Base-by-base conservation (phyloP, 306 rosid species). In the Rubus idaeus region DNA sequence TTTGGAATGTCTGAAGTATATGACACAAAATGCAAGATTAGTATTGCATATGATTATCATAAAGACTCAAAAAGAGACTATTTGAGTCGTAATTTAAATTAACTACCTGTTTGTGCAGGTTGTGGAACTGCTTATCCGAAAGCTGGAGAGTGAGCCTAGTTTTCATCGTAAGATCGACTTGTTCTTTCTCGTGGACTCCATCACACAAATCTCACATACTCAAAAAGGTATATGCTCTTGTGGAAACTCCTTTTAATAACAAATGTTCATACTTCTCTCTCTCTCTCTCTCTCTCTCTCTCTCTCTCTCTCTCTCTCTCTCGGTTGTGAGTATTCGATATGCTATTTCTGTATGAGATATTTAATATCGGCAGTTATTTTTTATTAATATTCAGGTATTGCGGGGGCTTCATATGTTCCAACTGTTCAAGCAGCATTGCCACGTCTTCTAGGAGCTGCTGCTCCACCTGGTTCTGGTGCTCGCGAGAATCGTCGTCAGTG, bases 401-500 rank as follows among this genome's bases (percentile, higher is more conserved):
- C 94, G 1, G 99, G 98, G 85, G 97, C 98, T 64, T 92, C 99
- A 23, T 96, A 96, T 84, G 84, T 96, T 51, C 99, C 99, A 23
- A 87, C 81, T 4, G 94, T 96, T 88, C 99, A 96, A 88, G 90
- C 98, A 71, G 99, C 99, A 2, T 86, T 96, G 90, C 93, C 98
- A 56, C 99, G 99, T 51, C 92, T 96, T 82, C 88, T 96, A 61
- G 97, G 98, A 78, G 97, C 96, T 87, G 98, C 98, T 74, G 99
- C 98, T 53, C 99, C 99, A 51, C 73, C 99, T 53, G 98, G 98
- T 76, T 77, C 94, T 71, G 83, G 82, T 87, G 96, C 98, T 40
- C 94, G 97, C 65, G 99, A 96, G 84, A 96, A 96, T 85, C 99
- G 99, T 50, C 98, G 98, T 61, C 99, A 96, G 66, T 96, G 99